Percentiles rank a stretch among this genome's conserved stretches.
These are phyloP conservation scores for Talaromyces thailandensis DNA, from an alignment of 495 filamentous ascomycete genomes.

Conservation along the genomic window DNA sequence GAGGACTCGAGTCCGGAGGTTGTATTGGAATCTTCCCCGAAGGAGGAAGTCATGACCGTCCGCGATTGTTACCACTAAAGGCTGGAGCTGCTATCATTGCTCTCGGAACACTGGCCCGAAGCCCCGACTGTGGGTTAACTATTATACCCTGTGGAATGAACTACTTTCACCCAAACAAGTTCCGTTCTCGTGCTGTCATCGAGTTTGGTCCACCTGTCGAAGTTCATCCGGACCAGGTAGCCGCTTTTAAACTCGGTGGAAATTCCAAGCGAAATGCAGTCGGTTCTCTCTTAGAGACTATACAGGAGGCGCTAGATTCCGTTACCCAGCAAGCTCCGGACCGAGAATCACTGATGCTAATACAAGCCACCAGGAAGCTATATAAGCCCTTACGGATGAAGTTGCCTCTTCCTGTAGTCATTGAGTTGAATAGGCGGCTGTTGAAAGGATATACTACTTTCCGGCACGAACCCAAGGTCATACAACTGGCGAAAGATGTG, in stretches of 20 bases:
- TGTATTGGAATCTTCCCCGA: constrained; percentile 86
- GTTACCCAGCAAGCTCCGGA: constrained; percentile 79
- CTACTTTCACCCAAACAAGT: constrained; percentile 90
- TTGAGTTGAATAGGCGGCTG: constrained; percentile 76
- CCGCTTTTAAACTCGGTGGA: constrained; percentile 63
- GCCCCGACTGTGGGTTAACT: constrained; percentile 66
- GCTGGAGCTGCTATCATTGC: constrained; percentile 89
- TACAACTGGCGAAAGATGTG: constrained; percentile 59
- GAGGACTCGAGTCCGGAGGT: constrained; percentile 58
- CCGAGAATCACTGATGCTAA: constrained; percentile 79
- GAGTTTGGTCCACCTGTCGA: constrained; percentile 75
- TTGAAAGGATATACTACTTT: constrained; percentile 74
- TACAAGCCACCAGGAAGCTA: constrained; percentile 75
- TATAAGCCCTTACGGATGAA: constrained; percentile 81
- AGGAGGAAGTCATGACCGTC: constrained; percentile 80
- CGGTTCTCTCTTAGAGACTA: constrained; percentile 57
- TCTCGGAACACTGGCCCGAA: constrained; percentile 65
- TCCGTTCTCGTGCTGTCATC: constrained; percentile 76
- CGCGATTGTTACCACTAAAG: constrained; percentile 76
- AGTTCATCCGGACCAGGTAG: constrained; percentile 62
- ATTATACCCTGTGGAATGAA: constrained; percentile 91
- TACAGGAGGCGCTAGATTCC: constrained; percentile 61
- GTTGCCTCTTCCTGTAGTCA: constrained; percentile 70
- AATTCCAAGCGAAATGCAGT: constrained; percentile 62
- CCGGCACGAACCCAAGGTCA: constrained; percentile 68